These are phyloP conservation scores for Triticum aestivum DNA, from an alignment of 176 grass and related monocot genomes.

Conservation along the genomic window DNA sequence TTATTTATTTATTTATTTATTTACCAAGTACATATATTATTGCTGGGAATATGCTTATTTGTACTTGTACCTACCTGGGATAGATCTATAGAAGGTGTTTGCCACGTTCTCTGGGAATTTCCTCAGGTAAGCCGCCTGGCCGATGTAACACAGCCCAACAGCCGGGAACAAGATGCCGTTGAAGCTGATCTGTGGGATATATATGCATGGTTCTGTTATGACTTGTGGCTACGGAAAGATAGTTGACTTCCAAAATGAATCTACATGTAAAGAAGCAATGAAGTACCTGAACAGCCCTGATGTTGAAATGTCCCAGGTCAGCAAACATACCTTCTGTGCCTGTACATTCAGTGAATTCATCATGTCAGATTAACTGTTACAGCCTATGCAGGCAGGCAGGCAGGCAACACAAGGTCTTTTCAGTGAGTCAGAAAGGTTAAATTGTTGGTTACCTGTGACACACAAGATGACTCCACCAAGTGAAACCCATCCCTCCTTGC, in stretches of 20 bases:
- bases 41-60: too few relatives aligned
- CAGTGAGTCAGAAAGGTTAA: too few relatives aligned
- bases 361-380: too few relatives aligned
- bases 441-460: constrained; percentile 46
- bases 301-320: constrained; percentile 20
- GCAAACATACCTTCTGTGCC: constrained; percentile 81
- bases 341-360: constrained; percentile 24
- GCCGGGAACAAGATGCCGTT: constrained; percentile 56
- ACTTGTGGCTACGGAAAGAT: not conserved
- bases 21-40: not conserved
- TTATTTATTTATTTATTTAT: too few relatives aligned
- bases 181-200: constrained; percentile 55
- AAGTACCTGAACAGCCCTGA: constrained; percentile 57
- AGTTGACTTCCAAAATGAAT: not conserved
- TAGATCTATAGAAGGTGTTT: constrained; percentile 74
- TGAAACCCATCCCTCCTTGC: constrained; percentile 58
- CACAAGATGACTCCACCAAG: constrained; percentile 72
- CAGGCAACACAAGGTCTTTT: too few relatives aligned
- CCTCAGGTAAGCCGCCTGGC: constrained; percentile 64
- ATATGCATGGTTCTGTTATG: not conserved
- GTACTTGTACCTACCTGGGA: constrained; percentile 36
- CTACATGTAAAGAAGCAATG: not conserved
- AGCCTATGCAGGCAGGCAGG: too few relatives aligned
- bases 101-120: constrained; percentile 34
- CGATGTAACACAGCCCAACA: constrained; percentile 54